These are phyloP conservation scores for Tolypocladium tropicale DNA, from an alignment of 2,329 filamentous ascomycete species.

Conservation along the genomic window DNA sequence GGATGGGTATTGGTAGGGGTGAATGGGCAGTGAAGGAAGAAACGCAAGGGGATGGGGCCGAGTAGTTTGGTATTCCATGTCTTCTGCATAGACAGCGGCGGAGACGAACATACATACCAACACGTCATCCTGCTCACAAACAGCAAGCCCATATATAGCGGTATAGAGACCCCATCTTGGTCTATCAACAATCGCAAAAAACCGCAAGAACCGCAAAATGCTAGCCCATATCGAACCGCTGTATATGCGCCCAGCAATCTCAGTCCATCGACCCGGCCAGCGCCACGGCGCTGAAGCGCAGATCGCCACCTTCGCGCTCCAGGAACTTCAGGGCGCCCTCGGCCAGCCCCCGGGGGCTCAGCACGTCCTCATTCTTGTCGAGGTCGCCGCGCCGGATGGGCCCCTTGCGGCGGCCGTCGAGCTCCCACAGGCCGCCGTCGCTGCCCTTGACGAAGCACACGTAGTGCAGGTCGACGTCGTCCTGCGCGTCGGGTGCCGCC, in stretches of 20 bases:
- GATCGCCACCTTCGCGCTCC: conserved; percentile 42
- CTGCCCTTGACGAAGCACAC: conserved; percentile 79
- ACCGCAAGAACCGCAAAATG: too few relatives aligned
- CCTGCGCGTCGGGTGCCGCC: conserved; percentile 63
- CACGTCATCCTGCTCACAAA: not conserved
- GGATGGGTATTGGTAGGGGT: not conserved
- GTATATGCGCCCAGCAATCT: not conserved
- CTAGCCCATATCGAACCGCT: too few relatives aligned
- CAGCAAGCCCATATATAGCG: not conserved
- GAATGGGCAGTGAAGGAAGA: not conserved
- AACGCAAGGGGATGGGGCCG: not conserved
- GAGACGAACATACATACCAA: not conserved
- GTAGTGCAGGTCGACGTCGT: conserved; percentile 86
- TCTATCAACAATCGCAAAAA: not conserved
- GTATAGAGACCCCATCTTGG: not conserved
- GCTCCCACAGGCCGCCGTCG: conserved; percentile 53
- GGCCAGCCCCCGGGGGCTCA: conserved; percentile 65
- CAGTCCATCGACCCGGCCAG: conserved; percentile 41
- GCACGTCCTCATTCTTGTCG: conserved; percentile 53
- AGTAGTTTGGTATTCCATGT: not conserved
- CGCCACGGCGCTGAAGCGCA: conserved; percentile 50
- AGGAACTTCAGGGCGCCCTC: conserved; percentile 53
- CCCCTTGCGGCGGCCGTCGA: conserved; percentile 49
- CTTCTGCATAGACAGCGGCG: not conserved
- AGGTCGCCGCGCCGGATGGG: conserved; percentile 47